These are phyloP conservation scores for Arthrobotrys musiformis DNA, from an alignment of 2,329 filamentous ascomycete genomes.

Conservation along the genomic window DNA sequence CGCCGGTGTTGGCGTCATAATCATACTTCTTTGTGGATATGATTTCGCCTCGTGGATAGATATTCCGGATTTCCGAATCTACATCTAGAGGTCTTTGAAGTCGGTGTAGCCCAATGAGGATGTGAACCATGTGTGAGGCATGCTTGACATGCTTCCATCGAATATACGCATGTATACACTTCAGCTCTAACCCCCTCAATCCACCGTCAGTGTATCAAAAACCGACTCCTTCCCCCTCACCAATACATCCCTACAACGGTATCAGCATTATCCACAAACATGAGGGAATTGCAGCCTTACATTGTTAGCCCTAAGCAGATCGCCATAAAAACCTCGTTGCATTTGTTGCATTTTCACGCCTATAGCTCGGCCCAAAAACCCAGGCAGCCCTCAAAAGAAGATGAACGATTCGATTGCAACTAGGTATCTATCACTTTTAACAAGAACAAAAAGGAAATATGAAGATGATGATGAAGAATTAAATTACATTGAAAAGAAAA, in stretches of 20 bases:
- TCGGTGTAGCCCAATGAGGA: not conserved
- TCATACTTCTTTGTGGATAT: not conserved
- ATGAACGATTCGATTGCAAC: constrained; percentile 42
- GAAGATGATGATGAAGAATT: too few species aligned
- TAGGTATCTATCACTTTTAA: constrained; percentile 56
- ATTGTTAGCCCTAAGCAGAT: not conserved
- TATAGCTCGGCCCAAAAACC: too few species aligned
- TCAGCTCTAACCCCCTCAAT: constrained; percentile 29
- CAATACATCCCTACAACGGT: not conserved
- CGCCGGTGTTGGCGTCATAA: not conserved
- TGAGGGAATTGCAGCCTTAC: not conserved
- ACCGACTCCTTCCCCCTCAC: constrained; percentile 15
- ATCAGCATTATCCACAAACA: not conserved
- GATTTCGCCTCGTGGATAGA: too few species aligned
- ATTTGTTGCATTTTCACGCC: constrained; percentile 18
- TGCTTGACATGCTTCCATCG: not conserved
- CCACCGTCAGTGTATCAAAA: not conserved
- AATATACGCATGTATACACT: not conserved
- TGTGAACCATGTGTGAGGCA: not conserved
- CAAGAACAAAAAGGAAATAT: constrained; percentile 3
- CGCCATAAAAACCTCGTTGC: not conserved
- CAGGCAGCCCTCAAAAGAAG: not conserved
- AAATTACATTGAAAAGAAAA: constrained; percentile 39
- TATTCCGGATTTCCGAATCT: not conserved
- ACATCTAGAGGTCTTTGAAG: not conserved